A percentile compares a stretch with the other conserved stretches of the same genome.
Conservation (phyloP, 139 green algal genomes). For the Chlorella ohadii region DNA sequence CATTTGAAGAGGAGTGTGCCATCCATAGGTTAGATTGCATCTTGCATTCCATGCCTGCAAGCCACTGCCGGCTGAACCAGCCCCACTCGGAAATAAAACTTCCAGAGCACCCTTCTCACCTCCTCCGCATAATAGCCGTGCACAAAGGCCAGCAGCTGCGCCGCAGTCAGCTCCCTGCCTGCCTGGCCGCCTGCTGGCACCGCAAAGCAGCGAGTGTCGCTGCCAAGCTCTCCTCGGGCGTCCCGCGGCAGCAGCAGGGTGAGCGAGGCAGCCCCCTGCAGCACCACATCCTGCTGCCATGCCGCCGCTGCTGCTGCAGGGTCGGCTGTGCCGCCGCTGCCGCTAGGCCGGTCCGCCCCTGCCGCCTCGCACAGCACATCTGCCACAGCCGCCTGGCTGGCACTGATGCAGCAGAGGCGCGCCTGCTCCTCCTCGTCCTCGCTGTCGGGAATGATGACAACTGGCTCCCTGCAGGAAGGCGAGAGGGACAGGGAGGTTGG, state of each 20-base stretch:
- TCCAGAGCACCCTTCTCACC: too few species aligned
- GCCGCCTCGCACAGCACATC: background rate
- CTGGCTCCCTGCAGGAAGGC: conserved; percentile 10
- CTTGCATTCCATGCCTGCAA: too few species aligned
- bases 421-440: conserved; percentile 24
- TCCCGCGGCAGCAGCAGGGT: conserved; percentile 48
- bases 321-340: background rate
- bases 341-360: background rate
- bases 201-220: conserved; percentile 11
- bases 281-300: background rate
- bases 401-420: background rate
- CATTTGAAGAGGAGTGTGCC: too few species aligned
- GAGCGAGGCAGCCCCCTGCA: background rate
- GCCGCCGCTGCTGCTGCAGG: background rate
- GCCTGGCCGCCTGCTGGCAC: background rate
- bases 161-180: background rate
- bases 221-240: conserved; percentile 12
- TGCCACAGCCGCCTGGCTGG: conserved; percentile 11
- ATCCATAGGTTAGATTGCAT: too few species aligned
- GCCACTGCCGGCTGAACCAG: too few species aligned
- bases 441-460: conserved; percentile 2
- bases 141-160: conserved; percentile 12
- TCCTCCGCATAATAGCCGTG: conserved; percentile 9
- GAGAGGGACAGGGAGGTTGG: too few species aligned
- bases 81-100: too few species aligned